phyloP scores from a whole-genome alignment of 495 filamentous ascomycete genomes.

The Talaromyces ruber region DNA sequence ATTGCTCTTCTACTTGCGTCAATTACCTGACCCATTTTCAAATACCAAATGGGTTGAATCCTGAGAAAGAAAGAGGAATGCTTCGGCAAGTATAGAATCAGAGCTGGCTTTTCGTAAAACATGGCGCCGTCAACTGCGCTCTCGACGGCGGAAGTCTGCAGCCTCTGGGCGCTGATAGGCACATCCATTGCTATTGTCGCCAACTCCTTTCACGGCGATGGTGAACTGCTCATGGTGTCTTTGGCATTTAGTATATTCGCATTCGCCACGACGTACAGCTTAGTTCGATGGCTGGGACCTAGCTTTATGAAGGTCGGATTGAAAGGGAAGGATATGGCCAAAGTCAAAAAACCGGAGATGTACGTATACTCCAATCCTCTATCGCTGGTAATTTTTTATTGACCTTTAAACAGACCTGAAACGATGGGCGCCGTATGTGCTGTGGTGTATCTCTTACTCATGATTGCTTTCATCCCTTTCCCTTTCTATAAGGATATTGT shows the following conservation, averaged over 20 bases:
- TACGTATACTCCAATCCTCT: conserved; percentile 27
- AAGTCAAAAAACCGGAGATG: conserved; percentile 67
- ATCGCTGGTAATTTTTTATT: background rate
- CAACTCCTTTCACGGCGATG: conserved; percentile 78
- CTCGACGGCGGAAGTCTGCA: conserved; percentile 58
- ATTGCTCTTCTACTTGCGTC: background rate
- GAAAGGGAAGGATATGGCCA: conserved; percentile 87
- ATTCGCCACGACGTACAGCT: conserved; percentile 67
- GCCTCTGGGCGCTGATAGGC: conserved; percentile 58
- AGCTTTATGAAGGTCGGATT: conserved; percentile 82
- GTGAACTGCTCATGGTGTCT: conserved; percentile 81
- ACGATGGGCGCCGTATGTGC: conserved; percentile 97
- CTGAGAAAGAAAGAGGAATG: background rate
- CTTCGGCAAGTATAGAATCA: background rate
- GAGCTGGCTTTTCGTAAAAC: conserved; percentile 6
- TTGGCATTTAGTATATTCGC: conserved; percentile 78
- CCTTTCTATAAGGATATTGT: conserved; percentile 98
- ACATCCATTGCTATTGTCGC: conserved; percentile 65
- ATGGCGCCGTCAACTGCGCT: conserved; percentile 43
- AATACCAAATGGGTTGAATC: background rate
- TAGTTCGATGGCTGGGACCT: conserved; percentile 92
- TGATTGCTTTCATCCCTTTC: conserved; percentile 92
- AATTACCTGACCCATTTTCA: background rate
- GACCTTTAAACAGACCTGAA: conserved; percentile 54
- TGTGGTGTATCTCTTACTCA: conserved; percentile 75